phyloP scores from a whole-genome alignment of 2,329 filamentous ascomycete genomes.

The Monilinia polystroma region DNA sequence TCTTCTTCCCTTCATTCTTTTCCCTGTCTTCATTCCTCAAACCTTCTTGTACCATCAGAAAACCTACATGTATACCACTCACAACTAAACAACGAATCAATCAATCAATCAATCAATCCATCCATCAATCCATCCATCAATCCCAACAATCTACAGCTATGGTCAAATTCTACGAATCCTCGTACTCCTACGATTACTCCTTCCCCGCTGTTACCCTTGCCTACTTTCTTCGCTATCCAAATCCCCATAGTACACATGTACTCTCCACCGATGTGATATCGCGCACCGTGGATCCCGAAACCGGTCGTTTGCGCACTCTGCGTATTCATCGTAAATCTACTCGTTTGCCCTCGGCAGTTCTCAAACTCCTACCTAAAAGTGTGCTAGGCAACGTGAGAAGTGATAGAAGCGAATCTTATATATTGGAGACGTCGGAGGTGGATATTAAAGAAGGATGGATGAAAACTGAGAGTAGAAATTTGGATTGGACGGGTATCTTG shows the following conservation, averaged over 20 bases:
- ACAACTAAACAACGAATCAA: conserved; percentile 11
- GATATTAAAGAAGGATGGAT: conserved; percentile 81
- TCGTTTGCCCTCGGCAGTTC: conserved; percentile 69
- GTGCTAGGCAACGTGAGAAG: conserved; percentile 55
- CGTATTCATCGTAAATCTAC: conserved; percentile 81
- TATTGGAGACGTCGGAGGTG: conserved; percentile 76
- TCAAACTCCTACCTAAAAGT: conserved; percentile 71
- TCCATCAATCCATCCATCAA: neutral
- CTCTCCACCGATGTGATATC: conserved; percentile 80
- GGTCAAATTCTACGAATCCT: conserved; percentile 49
- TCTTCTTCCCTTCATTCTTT: conserved; percentile 1
- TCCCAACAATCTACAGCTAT: conserved; percentile 30
- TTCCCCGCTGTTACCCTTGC: conserved; percentile 84
- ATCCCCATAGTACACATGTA: conserved; percentile 80
- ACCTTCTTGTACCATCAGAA: conserved; percentile 14
- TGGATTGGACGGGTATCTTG: conserved; percentile 79
- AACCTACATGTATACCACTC: conserved; percentile 9
- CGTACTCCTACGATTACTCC: conserved; percentile 74
- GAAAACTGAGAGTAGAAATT: conserved; percentile 75
- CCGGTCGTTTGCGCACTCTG: conserved; percentile 73
- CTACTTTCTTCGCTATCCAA: conserved; percentile 87
- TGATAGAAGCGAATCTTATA: conserved; percentile 66
- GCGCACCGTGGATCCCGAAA: conserved; percentile 68
- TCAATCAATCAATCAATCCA: neutral
- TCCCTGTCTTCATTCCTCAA: neutral